Base-by-base conservation (phyloP, 2,329 filamentous ascomycete genomes). In the Onygenales sp. region DNA sequence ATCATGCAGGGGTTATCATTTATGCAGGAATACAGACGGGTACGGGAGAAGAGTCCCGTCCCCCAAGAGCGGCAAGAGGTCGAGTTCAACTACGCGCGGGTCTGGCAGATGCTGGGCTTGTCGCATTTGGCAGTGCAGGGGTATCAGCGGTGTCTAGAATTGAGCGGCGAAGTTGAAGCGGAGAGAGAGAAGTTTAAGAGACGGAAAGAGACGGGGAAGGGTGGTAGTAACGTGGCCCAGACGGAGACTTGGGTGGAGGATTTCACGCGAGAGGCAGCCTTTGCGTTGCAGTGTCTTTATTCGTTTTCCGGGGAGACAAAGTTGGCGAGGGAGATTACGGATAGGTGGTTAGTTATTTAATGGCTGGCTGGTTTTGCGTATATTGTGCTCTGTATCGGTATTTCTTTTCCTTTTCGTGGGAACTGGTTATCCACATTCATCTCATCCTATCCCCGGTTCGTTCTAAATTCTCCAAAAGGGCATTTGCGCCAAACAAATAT, bases 1-100 rank as follows among this genome's bases (percentile, higher is more conserved):
- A 83, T 96, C 42, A 77, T 88, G 58, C 91, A 97, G 67, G 93
- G 90, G 0, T 78, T 96, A 49, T 77, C 84, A 0, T 96, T 95
- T 62, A 71, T 97, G 54, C 81, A 85, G 54, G 75, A 82, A 37
- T 95, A 94, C 69, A 85, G 87, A 59, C 76, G 82, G 2, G 65
- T 81, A 31, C 77, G 86, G 31, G 73, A 56, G 69, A 73, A 55
- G 66, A 70, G 68, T 5, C 65, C 65, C 7, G 59, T 70, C 4
- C 67, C 71, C 1, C 62, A 72, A 17, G 72, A 84, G 61, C 70
- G 76, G 48, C 86, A 88, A 64, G 89, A 95, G 69, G 87, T 87
- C 6, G 85, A 88, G 63, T 94, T 86, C 71, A 95, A 95, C 62
- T 76, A 90, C 47, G 89, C 80, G 1, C 76, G 88, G 21, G 80